A percentile compares a stretch with the other conserved stretches of the same genome.
phyloP scores from a whole-genome alignment of 352 stramenopile genomes.

The Phytophthora vignae region DNA sequence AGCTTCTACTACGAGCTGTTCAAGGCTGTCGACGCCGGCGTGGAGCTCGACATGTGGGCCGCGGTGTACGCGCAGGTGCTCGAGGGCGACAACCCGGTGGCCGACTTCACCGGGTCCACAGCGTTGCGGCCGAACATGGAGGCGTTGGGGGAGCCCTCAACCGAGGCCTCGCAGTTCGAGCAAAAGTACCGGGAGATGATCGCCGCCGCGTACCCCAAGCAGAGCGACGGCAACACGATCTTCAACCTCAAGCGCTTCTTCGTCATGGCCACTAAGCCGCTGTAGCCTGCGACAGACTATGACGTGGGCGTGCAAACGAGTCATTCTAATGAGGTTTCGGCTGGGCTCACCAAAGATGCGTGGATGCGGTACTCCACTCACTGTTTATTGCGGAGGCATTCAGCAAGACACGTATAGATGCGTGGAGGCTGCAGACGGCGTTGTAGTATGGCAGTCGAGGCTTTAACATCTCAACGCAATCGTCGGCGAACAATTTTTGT shows the following conservation, averaged over 20 bases:
- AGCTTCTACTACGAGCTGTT: constrained; percentile 78
- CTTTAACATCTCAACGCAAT: no score
- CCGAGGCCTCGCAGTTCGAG: constrained; percentile 43
- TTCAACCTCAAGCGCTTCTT: constrained; percentile 82
- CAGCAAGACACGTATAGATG: constrained; percentile 9
- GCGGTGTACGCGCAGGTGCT: constrained; percentile 69
- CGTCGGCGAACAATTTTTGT: no score
- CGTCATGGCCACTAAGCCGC: constrained; percentile 49
- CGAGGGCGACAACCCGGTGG: constrained; percentile 66
- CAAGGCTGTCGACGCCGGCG: constrained; percentile 20
- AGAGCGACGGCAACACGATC: constrained; percentile 58
- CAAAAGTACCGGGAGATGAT: constrained; percentile 69
- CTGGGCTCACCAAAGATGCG: background rate
- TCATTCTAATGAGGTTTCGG: no score
- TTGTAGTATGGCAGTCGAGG: no score
- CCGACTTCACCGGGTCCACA: constrained; percentile 74
- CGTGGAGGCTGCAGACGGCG: background rate
- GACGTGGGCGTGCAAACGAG: background rate
- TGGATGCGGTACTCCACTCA: background rate
- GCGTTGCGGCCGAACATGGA: constrained; percentile 66
- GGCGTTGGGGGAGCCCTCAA: constrained; percentile 42
- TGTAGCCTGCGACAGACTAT: constrained; percentile 3
- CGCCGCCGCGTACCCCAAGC: constrained; percentile 55
- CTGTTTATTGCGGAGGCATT: background rate
- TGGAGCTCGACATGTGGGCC: constrained; percentile 64